These are phyloP conservation scores for Polytolypa hystricis DNA, from an alignment of 2,329 filamentous ascomycete genomes.

Conservation along the genomic window DNA sequence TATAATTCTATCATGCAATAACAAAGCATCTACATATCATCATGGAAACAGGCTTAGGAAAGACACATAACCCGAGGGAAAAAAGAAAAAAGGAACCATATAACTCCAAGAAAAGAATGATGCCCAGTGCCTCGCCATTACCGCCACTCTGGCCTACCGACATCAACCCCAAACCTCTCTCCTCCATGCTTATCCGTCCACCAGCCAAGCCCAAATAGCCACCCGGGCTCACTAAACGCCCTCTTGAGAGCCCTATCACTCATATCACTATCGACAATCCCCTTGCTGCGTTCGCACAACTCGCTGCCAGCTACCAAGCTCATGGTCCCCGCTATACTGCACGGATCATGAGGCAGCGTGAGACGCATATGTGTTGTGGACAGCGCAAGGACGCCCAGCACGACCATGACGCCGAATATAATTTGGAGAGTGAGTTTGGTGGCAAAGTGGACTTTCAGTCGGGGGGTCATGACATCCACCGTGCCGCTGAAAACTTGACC, in stretches of 20 bases:
- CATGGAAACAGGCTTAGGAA: no score
- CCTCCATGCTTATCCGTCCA: neutral
- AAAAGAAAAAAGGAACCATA: no score
- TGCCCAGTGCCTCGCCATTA: no score
- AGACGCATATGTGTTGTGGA: neutral
- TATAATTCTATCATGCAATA: no score
- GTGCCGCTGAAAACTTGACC: neutral
- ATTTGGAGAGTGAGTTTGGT: slow-evolving; percentile 1
- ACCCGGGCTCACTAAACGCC: neutral
- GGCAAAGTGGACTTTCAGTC: neutral
- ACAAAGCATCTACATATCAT: no score
- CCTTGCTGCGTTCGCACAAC: neutral
- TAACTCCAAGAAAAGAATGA: no score
- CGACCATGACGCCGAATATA: neutral
- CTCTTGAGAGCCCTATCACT: neutral
- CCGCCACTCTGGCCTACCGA: slow-evolving; percentile 1
- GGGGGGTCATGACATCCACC: neutral
- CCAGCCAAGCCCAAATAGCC: slow-evolving; percentile 2
- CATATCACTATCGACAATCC: neutral
- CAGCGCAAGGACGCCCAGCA: neutral
- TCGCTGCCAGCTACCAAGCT: slow-evolving; percentile 3
- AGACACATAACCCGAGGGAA: no score
- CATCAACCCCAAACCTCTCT: slow-evolving; percentile 2
- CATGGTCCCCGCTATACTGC: slow-evolving; percentile 1
- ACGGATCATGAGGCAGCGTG: slow-evolving; percentile 1